phyloP scores from a whole-genome alignment of 306 rosid species.

The Oemleria cerasiformis region DNA sequence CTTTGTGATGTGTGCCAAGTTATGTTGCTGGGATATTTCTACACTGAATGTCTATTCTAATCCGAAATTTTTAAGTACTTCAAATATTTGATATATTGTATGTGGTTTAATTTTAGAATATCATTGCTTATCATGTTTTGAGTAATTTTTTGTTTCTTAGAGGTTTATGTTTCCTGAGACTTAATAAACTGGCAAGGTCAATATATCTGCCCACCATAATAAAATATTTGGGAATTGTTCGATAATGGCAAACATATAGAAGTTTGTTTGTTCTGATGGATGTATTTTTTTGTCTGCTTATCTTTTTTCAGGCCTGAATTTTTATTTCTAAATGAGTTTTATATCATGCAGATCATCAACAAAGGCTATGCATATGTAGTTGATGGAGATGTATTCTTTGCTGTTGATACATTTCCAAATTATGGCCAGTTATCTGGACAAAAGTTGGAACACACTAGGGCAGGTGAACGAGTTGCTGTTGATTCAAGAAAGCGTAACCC shows the following conservation, averaged over 20 bases:
- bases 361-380: constrained; percentile 66
- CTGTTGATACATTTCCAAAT: constrained; percentile 75
- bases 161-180: not conserved
- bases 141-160: not conserved
- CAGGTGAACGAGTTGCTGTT: constrained; percentile 89
- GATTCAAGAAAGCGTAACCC: constrained; percentile 85
- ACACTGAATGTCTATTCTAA: not conserved
- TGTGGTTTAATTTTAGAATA: not conserved
- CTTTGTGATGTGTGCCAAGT: not conserved
- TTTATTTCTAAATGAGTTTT: not conserved
- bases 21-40: not conserved
- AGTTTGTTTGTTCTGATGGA: not conserved
- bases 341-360: constrained; percentile 66
- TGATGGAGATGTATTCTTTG: constrained; percentile 88
- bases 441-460: constrained; percentile 72
- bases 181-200: not conserved
- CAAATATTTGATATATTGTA: too few species aligned
- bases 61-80: not conserved
- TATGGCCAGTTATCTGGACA: constrained; percentile 88
- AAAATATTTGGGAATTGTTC: not conserved
- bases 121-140: not conserved
- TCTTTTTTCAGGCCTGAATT: not conserved
- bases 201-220: not conserved
- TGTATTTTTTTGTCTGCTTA: not conserved
- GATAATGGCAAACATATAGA: not conserved